phyloP scores from a whole-genome alignment of 371 early-diverging fungal genomes.

The Zychaea mexicana region DNA sequence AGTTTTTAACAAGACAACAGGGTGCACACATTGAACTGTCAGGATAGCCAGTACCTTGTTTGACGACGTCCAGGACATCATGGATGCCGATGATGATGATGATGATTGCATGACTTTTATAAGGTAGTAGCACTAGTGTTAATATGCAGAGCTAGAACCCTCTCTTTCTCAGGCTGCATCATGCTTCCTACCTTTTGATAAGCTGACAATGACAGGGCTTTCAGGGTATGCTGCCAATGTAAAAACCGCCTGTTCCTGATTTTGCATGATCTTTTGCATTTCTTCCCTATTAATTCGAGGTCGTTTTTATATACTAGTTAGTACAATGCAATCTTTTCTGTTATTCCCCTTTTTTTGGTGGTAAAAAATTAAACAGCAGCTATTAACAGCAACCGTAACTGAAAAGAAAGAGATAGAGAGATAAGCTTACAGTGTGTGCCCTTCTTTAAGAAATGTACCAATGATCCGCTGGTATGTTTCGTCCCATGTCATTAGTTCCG shows the following conservation, averaged over 20 bases:
- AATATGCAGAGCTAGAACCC: neutral
- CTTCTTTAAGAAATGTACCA: neutral
- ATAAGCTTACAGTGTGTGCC: neutral
- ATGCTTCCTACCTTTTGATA: neutral
- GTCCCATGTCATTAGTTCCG: neutral
- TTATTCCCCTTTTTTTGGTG: neutral
- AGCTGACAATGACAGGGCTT: neutral
- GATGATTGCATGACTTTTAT: too few relatives aligned
- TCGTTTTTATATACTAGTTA: neutral
- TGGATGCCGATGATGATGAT: too few relatives aligned
- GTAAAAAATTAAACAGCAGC: too few relatives aligned
- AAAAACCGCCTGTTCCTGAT: neutral
- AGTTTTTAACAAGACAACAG: neutral
- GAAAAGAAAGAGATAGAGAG: too few relatives aligned
- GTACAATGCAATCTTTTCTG: too few relatives aligned
- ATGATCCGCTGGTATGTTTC: neutral
- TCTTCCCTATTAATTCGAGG: neutral
- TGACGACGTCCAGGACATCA: too few relatives aligned
- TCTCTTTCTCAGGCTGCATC: neutral
- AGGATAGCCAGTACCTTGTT: neutral
- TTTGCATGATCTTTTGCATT: slow-evolving; percentile 5
- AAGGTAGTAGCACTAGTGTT: neutral
- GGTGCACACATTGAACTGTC: neutral
- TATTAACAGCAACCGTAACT: too few relatives aligned
- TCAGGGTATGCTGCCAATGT: neutral